Evolutionary conservation across 164 flowering plant genomes (phyloP), one percentile per base, ranked within the genome.

Genomic region (Liriodendron chinense): DNA sequence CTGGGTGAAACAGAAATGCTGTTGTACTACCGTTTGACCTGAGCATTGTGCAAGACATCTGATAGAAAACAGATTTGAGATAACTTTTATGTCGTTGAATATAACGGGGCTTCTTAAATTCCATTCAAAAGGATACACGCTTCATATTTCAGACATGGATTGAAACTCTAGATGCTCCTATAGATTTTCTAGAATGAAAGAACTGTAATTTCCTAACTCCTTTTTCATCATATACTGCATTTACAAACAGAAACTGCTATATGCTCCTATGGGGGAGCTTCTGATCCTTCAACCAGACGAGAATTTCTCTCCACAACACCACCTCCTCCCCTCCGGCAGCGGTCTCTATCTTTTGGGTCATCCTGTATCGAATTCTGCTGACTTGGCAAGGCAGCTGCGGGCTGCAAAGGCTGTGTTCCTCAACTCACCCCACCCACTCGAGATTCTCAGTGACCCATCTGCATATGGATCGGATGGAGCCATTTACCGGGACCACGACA

Each of bases 401-500:
- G 89, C 94, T 20, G 99, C 99, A 25, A 85, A 85, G 74, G 23
- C 65, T 9, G 83, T 80, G 9, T 96, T 94, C 83, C 74, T 96
- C 23, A 92, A 94, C 83, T 84, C 94, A 2, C 98, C 99, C 0
- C 99, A 96, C 76, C 99, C 98, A 2, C 93, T 96, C 0, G 98
- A 96, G 85, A 93, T 92, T 50, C 81, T 96, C 47, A 86, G 94
- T 18, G 99, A 96, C 67, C 90, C 91, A 1, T 75, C 92, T 69
- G 95, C 99, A 7, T 96, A 96, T 71, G 98, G 99, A n/a, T 86
- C 91, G 0, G 93, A 86, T n/a, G 99, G 99, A 47, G 77, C 87
- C 70, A 88, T 96, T 43, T 83, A 87, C 53, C 86, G 98, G 78
- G 99, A 96, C 73, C 99, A 96, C 53, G 97, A 96, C 88, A 87